Evolutionary conservation across 805 yeast species (phyloP).

Genomic region (Pichia sporocuriosa): DNA sequence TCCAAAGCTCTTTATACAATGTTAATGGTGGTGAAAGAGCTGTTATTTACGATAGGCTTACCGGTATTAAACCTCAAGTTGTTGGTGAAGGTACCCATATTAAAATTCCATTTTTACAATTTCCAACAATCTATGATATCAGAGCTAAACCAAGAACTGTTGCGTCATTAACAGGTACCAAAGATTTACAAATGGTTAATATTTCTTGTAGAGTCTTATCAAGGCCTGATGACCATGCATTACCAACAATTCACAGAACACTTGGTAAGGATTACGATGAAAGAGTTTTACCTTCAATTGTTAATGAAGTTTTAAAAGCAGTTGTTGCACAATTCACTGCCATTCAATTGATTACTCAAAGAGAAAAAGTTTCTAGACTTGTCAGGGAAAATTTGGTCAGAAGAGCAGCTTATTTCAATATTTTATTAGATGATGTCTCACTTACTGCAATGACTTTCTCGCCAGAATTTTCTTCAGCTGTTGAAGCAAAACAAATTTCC

Average conservation of each 20-base stretch:
- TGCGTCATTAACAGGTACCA: constrained; percentile 94
- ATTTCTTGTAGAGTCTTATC: constrained; percentile 97
- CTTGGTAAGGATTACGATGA: constrained; percentile 94
- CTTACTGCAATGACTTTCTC: constrained; percentile 95
- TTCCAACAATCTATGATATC: constrained; percentile 87
- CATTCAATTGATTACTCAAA: constrained; percentile 95
- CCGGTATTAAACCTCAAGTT: constrained; percentile 77
- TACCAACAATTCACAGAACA: constrained; percentile 86
- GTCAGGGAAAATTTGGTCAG: constrained; percentile 87
- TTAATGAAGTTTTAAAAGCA: constrained; percentile 91
- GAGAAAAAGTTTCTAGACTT: constrained; percentile 88
- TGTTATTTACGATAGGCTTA: constrained; percentile 79
- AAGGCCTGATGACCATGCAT: constrained; percentile 70
- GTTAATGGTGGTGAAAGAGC: constrained; percentile 99
- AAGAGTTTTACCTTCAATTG: constrained; percentile 92
- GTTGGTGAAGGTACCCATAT: constrained; percentile 94
- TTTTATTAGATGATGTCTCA: constrained; percentile 89
- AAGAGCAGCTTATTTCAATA: constrained; percentile 86
- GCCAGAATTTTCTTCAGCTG: constrained; percentile 96
- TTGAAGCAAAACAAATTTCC: constrained; percentile 97
- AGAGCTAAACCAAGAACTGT: constrained; percentile 97
- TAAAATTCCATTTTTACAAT: constrained; percentile 90
- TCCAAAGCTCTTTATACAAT: constrained; percentile 59
- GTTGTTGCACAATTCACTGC: constrained; percentile 99
- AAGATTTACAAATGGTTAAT: constrained; percentile 97